phyloP scores from a whole-genome alignment of 768 basidiomycete genomes.

The Xerocomus brunneocitrinus region DNA sequence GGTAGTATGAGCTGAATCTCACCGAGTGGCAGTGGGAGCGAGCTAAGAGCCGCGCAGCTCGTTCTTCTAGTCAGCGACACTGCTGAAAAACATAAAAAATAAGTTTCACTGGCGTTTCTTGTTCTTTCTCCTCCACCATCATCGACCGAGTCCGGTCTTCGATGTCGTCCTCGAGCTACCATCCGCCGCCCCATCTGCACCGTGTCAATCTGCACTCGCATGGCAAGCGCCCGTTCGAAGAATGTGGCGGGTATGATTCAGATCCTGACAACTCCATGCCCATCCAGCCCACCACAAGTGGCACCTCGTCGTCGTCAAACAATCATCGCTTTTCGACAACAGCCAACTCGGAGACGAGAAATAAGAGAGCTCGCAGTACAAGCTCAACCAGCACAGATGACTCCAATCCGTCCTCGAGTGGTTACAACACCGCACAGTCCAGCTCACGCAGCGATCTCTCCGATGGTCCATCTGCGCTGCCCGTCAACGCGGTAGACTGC shows the following conservation, averaged over 20 bases:
- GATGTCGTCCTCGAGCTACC: constrained; percentile 24
- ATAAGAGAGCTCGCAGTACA: constrained; percentile 55
- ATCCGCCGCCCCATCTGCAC: constrained; percentile 21
- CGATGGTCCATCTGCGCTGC: constrained; percentile 14
- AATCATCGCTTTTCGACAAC: constrained; percentile 10
- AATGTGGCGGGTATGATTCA: constrained; percentile 32
- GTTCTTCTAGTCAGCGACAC: not conserved
- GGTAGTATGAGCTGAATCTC: too few relatives aligned
- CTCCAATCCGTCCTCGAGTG: constrained; percentile 35
- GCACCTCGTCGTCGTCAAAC: constrained; percentile 17
- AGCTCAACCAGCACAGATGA: constrained; percentile 40
- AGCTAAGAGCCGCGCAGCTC: constrained; percentile 9
- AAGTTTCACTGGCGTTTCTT: not conserved
- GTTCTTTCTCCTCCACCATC: constrained; percentile 15
- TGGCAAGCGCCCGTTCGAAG: constrained; percentile 32
- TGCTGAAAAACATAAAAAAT: constrained; percentile 7
- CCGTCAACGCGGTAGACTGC: constrained; percentile 14
- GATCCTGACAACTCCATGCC: constrained; percentile 18
- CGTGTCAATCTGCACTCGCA: constrained; percentile 24
- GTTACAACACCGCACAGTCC: constrained; percentile 32
- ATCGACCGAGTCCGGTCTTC: constrained; percentile 4
- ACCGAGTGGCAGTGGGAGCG: constrained; percentile 8
- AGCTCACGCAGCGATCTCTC: constrained; percentile 32
- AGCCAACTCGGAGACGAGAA: constrained; percentile 43
- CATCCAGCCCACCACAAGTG: constrained; percentile 21